phyloP scores from a whole-genome alignment of 805 yeast genomes.

The Metschnikowia chrysomelidarum region DNA sequence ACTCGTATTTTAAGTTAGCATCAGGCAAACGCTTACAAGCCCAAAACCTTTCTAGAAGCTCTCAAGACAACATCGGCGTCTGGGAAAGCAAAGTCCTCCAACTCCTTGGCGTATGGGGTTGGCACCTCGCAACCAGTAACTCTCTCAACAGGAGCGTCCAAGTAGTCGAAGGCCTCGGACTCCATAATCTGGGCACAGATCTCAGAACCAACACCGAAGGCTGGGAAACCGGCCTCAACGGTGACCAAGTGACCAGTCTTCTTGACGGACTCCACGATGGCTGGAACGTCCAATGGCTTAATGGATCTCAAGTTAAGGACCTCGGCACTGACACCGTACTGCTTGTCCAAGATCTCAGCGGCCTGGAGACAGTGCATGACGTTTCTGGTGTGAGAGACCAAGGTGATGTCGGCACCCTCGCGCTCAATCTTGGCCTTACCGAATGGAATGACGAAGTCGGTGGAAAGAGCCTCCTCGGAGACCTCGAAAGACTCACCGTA shows the following conservation, averaged over 20 bases:
- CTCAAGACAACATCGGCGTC: slow-evolving; percentile 85
- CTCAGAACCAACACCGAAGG: slow-evolving; percentile 98
- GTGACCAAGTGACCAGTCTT: slow-evolving; percentile 96
- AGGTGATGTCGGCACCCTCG: slow-evolving; percentile 86
- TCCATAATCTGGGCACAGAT: slow-evolving; percentile 98
- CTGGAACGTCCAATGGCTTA: slow-evolving; percentile 90
- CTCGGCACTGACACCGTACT: slow-evolving; percentile 87
- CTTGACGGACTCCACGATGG: slow-evolving; percentile 84
- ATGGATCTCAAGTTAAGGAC: slow-evolving; percentile 94
- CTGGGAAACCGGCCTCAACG: slow-evolving; percentile 98
- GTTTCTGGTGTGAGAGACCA: slow-evolving; percentile 91
- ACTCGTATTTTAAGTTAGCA: too few species aligned
- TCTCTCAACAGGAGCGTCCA: slow-evolving; percentile 98
- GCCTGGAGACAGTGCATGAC: slow-evolving; percentile 85
- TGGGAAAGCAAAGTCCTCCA: slow-evolving; percentile 99
- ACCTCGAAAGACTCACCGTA: slow-evolving; percentile 91
- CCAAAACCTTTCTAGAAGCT: slow-evolving; percentile 79
- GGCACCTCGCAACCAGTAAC: slow-evolving; percentile 99
- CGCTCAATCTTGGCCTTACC: slow-evolving; percentile 95
- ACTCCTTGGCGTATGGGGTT: slow-evolving; percentile 94
- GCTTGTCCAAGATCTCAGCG: slow-evolving; percentile 80
- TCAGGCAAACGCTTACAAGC: slow-evolving; percentile 49
- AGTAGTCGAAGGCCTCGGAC: slow-evolving; percentile 95
- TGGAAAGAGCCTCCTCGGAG: slow-evolving; percentile 81
- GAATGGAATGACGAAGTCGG: slow-evolving; percentile 89